Evolutionary conservation across 2,329 filamentous ascomycete genomes (phyloP).

Genomic region (Sporothrix variecibatus): DNA sequence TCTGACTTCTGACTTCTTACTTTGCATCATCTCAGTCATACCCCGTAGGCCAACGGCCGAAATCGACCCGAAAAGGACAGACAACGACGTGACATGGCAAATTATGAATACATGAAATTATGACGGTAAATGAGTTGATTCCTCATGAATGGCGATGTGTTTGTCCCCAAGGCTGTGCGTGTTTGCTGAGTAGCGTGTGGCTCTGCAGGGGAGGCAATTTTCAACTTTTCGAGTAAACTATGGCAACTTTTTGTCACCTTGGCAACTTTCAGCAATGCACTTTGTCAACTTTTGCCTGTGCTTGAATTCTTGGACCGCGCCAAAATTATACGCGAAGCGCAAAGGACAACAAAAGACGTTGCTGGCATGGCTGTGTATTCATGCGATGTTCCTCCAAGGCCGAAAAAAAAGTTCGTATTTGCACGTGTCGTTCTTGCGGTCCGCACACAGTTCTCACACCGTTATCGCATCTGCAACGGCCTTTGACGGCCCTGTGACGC

Average conservation of each 20-base stretch:
- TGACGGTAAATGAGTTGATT: background rate
- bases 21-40: background rate
- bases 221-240: background rate
- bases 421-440: background rate
- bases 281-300: background rate
- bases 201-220: background rate
- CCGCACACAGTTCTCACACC: background rate
- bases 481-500: background rate
- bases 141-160: background rate
- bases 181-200: background rate
- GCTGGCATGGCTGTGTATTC: background rate
- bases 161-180: background rate
- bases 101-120: background rate
- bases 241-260: background rate
- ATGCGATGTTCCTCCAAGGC: background rate
- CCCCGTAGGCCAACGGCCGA: constrained; percentile 2
- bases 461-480: background rate
- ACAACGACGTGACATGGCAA: background rate
- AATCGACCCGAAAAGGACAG: constrained; percentile 6
- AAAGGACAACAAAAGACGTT: background rate
- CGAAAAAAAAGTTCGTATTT: background rate
- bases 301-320: background rate
- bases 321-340: background rate
- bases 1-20: background rate
- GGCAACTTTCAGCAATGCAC: background rate